These are phyloP conservation scores for Colletotrichum eleusines DNA, from an alignment of 2,329 filamentous ascomycete species.

Conservation along the genomic window DNA sequence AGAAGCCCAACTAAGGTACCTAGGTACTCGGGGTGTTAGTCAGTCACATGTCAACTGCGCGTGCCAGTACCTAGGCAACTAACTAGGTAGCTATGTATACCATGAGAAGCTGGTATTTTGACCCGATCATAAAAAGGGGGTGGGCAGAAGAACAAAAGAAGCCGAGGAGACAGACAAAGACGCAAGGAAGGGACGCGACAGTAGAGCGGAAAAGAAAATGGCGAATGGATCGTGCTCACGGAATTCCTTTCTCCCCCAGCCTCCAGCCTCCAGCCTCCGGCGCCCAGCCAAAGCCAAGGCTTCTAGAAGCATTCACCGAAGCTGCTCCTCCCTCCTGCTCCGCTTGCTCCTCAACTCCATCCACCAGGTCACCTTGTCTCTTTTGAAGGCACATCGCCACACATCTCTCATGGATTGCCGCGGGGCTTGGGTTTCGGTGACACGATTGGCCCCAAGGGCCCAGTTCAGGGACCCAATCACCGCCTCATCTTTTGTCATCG, in stretches of 20 bases:
- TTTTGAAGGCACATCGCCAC: neutral
- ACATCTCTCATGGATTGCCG: neutral
- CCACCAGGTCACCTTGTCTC: neutral
- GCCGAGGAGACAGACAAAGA: neutral
- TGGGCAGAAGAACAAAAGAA: no score
- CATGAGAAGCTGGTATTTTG: neutral
- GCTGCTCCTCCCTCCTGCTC: neutral
- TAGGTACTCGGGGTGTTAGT: no score
- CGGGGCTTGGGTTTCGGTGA: neutral
- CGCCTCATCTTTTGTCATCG: neutral
- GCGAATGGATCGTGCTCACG: neutral
- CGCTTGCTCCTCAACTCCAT: neutral
- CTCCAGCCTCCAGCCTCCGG: neutral
- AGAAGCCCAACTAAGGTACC: no score
- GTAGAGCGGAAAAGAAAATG: neutral
- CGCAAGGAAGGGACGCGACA: no score
- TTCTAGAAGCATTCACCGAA: slow-evolving; percentile 8
- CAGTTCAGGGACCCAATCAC: neutral
- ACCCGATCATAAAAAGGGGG: neutral
- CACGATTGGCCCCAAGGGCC: neutral
- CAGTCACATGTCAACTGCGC: no score
- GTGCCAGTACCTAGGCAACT: no score
- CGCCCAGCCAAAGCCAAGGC: neutral
- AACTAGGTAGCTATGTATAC: no score
- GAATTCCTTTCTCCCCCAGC: neutral